Conservation (phyloP, 495 filamentous ascomycete species). For the Cairneyella variabilis region DNA sequence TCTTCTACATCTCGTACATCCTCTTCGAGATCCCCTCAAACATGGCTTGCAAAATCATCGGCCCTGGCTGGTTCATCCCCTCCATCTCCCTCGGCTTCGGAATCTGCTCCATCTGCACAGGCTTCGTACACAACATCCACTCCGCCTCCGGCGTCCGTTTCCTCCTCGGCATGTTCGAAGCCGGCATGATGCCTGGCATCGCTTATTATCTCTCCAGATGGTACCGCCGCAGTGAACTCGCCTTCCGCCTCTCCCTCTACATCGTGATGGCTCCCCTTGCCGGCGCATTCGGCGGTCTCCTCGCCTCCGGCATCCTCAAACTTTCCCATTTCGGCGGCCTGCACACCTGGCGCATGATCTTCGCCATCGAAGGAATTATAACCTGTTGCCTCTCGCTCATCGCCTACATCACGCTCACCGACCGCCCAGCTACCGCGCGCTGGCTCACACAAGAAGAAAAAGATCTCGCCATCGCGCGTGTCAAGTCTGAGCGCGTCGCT, state of each 20-base stretch:
- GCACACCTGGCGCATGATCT: slow-evolving; percentile 63
- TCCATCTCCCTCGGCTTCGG: slow-evolving; percentile 44
- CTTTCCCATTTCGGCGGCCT: slow-evolving; percentile 45
- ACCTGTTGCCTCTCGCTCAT: slow-evolving; percentile 51
- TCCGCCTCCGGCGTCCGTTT: slow-evolving; percentile 44
- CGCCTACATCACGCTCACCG: slow-evolving; percentile 53
- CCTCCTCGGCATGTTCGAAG: slow-evolving; percentile 61
- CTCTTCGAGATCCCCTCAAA: slow-evolving; percentile 66
- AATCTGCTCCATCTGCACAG: slow-evolving; percentile 34
- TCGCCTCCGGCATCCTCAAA: slow-evolving; percentile 58
- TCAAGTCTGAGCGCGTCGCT: slow-evolving; percentile 60
- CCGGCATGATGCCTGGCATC: slow-evolving; percentile 69
- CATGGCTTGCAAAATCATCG: slow-evolving; percentile 57
- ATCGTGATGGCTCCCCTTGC: slow-evolving; percentile 69
- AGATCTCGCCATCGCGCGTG: slow-evolving; percentile 46
- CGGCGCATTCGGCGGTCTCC: slow-evolving; percentile 66
- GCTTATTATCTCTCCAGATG: slow-evolving; percentile 69
- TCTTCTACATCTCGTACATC: slow-evolving; percentile 68
- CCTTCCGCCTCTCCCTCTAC: slow-evolving; percentile 68
- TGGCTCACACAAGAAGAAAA: slow-evolving; percentile 58
- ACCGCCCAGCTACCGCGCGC: slow-evolving; percentile 53
- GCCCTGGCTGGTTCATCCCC: slow-evolving; percentile 66
- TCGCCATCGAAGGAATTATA: slow-evolving; percentile 62
- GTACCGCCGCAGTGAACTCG: slow-evolving; percentile 65
- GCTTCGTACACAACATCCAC: slow-evolving; percentile 36